Evolutionary conservation across 345 rosid species (phyloP), one percentile per base, ranked within the genome.

Genomic region (Aquilaria yunnanensis): DNA sequence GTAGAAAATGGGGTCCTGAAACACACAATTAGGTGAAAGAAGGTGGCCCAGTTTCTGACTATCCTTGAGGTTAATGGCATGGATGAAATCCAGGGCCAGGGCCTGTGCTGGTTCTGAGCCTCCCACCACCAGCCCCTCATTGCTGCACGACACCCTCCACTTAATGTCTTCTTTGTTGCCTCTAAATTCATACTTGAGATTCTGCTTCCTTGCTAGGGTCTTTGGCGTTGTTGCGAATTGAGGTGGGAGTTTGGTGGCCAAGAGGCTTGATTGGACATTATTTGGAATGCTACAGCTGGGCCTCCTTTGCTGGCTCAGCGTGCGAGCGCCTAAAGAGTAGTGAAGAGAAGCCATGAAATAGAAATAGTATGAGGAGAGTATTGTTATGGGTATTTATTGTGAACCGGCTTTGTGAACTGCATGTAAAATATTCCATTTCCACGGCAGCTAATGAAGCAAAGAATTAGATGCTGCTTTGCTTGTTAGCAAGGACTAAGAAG

Each of bases 1-100:
- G 69, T 66, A 66, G 47, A 66, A 66, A 43, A 65, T 57, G 63
- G 58, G 69, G 49, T 66, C 69, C 57, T 56, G 61, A 41, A 57
- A 66, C 6, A 37, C 10, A 23, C 69, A 66, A 57, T 57, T 62
- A 33, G 57, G 6, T 57, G 56, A 34, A 66, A 66, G 69, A 48
- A 57, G 56, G 30, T 34, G 54, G 6, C 56, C 49, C 14, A 66
- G n/a, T 34, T 57, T 57, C 31, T 66, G 16, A 16, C 33, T 43
- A 56, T 66, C 62, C 32, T 57, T 66, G 50, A 31, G 10, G 23
- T 57, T 66, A n/a, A 66, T 57, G 69, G 63, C 51, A 48, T 33
- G 12, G 29, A 51, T 56, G 57, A 66, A 57, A 7, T 66, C 63
- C 16, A 16, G 56, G 47, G 48, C n/a, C 48, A 66, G 48, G 56